Conservation (phyloP, 2,329 filamentous ascomycete species). For the Akanthomyces lecanii region DNA sequence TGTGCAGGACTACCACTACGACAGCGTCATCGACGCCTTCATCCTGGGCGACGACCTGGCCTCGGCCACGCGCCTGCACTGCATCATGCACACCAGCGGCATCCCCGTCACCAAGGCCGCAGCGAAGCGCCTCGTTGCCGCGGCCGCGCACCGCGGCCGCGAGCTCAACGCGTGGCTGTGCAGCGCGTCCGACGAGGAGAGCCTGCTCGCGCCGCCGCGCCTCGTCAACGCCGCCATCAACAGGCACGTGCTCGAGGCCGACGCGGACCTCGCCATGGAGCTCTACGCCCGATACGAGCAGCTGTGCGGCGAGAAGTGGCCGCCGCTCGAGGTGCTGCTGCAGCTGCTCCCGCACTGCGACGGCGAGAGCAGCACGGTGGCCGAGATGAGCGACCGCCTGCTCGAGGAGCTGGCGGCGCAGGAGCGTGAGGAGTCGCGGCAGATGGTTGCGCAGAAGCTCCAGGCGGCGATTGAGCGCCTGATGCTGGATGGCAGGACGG, state of each 20-base stretch:
- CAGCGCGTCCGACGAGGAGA: not conserved
- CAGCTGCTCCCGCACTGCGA: conserved; percentile 2
- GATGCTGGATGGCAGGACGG: not conserved
- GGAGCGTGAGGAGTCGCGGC: not conserved
- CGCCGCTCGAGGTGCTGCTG: conserved; percentile 7
- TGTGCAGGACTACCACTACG: conserved; percentile 68
- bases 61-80: conserved; percentile 65
- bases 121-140: not conserved
- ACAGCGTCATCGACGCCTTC: conserved; percentile 71
- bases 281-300: not conserved
- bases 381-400: not conserved
- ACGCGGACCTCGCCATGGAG: not conserved
- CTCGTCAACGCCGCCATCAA: conserved; percentile 6
- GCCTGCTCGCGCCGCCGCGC: not conserved
- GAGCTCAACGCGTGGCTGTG: conserved; percentile 6
- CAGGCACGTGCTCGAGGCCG: not conserved
- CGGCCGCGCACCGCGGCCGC: conserved; percentile 21
- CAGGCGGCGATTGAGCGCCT: not conserved
- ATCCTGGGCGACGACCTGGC: conserved; percentile 54
- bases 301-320: conserved; percentile 1
- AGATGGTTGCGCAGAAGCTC: not conserved
- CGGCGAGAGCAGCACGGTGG: not conserved
- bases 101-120: conserved; percentile 5
- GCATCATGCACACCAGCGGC: conserved; percentile 60
- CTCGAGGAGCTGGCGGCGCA: conserved; percentile 4